These are phyloP conservation scores for Naganishia sp. DNA, from an alignment of 1,284 basidiomycete species.

Conservation along the genomic window DNA sequence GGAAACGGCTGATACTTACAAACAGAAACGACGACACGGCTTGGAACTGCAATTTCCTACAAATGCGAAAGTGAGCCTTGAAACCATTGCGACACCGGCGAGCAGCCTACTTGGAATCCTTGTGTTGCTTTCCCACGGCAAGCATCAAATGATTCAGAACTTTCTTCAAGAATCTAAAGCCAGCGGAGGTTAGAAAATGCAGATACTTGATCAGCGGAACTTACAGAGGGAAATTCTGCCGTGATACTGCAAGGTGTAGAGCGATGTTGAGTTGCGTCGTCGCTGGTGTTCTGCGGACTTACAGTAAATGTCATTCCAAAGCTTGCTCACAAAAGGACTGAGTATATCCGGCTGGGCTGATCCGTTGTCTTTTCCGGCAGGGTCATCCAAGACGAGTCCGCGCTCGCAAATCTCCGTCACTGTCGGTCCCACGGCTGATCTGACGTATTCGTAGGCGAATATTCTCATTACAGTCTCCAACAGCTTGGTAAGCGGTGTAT, in stretches of 20 bases:
- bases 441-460: conserved; percentile 27
- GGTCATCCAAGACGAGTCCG: background rate
- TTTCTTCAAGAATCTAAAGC: conserved; percentile 14
- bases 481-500: conserved; percentile 28
- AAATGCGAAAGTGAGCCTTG: background rate
- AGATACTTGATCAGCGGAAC: background rate
- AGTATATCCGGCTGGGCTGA: conserved; percentile 3
- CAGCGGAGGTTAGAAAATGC: background rate
- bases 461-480: conserved; percentile 30
- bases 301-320: conserved; percentile 31
- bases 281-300: background rate
- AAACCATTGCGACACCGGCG: background rate
- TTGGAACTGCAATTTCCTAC: conserved; percentile 25
- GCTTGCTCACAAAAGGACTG: conserved; percentile 1
- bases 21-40: conserved; percentile 31
- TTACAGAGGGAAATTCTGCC: conserved; percentile 27
- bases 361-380: background rate
- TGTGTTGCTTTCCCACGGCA: conserved; percentile 26
- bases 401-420: conserved; percentile 14
- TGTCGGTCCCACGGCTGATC: conserved; percentile 23
- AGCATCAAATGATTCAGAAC: conserved; percentile 23
- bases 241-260: conserved; percentile 4
- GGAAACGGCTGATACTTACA: conserved; percentile 6
- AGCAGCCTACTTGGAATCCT: conserved; percentile 20
- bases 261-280: background rate